Evolutionary conservation across 2,329 filamentous ascomycete genomes (phyloP).

Genomic region (Pseudogymnoascus destructans): DNA sequence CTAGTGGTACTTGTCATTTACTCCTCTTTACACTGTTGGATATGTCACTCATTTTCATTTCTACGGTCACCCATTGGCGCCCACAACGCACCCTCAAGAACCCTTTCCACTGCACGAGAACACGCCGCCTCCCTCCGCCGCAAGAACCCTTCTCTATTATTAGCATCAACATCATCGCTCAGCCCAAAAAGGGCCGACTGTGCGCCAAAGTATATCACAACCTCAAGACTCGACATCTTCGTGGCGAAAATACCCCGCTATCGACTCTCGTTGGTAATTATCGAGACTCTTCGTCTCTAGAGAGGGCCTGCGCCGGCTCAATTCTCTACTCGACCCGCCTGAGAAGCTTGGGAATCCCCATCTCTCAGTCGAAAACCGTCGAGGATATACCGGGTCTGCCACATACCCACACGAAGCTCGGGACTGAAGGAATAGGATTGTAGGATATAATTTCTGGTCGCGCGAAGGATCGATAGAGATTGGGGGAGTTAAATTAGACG

Average conservation of each 20-base stretch:
- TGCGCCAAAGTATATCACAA: slow-evolving; percentile 8
- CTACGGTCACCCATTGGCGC: background rate
- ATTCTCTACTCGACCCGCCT: slow-evolving; percentile 6
- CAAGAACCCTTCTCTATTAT: slow-evolving; percentile 10
- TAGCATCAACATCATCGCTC: slow-evolving; percentile 10
- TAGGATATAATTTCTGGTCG: slow-evolving; percentile 3
- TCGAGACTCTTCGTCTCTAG: slow-evolving; percentile 1
- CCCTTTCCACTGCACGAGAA: slow-evolving; percentile 5
- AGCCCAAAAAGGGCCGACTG: slow-evolving; percentile 2
- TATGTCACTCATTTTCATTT: background rate
- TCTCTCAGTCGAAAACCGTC: background rate
- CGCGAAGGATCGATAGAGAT: slow-evolving; percentile 7
- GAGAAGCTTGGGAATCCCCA: slow-evolving; percentile 3
- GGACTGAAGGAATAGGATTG: background rate
- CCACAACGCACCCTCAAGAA: background rate
- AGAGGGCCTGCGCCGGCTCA: slow-evolving; percentile 3
- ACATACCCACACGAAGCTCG: background rate
- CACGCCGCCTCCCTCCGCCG: slow-evolving; percentile 5
- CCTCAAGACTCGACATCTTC: slow-evolving; percentile 2
- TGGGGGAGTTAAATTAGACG: background rate
- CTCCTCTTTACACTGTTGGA: background rate
- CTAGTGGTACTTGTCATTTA: background rate
- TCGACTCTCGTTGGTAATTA: slow-evolving; percentile 5
- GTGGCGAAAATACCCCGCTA: slow-evolving; percentile 2
- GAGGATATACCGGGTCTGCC: slow-evolving; percentile 5